These are phyloP conservation scores for Omphalea diandra DNA, from an alignment of 441 rosid species.

Conservation along the genomic window DNA sequence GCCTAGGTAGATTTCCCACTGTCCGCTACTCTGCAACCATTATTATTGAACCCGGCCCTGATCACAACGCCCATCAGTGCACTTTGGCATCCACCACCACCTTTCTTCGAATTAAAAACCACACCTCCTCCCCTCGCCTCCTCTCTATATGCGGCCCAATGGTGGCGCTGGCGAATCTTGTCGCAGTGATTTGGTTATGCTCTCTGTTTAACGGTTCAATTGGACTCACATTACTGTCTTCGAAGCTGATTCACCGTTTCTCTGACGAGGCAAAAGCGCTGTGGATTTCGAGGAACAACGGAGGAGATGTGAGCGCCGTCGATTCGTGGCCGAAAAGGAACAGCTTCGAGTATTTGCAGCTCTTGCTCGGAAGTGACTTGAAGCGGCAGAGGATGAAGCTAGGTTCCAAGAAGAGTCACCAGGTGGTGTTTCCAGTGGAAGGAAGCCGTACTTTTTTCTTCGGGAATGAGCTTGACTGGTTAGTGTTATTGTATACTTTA, in stretches of 20 bases:
- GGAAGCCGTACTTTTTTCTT: conserved; percentile 63
- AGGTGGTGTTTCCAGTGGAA: conserved; percentile 63
- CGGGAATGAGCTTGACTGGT: conserved; percentile 79
- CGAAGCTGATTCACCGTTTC: conserved; percentile 71
- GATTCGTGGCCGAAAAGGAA: conserved; percentile 60
- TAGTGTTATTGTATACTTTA: no score
- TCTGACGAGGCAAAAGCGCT: conserved; percentile 57
- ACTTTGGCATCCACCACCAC: neutral
- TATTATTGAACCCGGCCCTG: neutral
- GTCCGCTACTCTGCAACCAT: neutral
- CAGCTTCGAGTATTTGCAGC: conserved; percentile 54
- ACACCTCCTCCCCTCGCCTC: neutral
- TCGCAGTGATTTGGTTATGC: conserved; percentile 18
- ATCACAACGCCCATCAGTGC: neutral
- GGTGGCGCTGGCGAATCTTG: conserved; percentile 15
- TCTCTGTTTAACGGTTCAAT: no score
- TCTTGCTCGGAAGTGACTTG: conserved; percentile 47
- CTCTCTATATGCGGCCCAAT: neutral
- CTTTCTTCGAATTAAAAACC: neutral
- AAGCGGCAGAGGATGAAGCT: conserved; percentile 74
- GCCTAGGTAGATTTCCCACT: neutral
- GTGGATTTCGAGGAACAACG: conserved; percentile 26
- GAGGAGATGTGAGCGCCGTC: conserved; percentile 11
- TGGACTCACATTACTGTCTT: conserved; percentile 44
- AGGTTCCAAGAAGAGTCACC: conserved; percentile 47